phyloP scores from a whole-genome alignment of 2,329 filamentous ascomycete genomes.

The Pezicula carpinea region DNA sequence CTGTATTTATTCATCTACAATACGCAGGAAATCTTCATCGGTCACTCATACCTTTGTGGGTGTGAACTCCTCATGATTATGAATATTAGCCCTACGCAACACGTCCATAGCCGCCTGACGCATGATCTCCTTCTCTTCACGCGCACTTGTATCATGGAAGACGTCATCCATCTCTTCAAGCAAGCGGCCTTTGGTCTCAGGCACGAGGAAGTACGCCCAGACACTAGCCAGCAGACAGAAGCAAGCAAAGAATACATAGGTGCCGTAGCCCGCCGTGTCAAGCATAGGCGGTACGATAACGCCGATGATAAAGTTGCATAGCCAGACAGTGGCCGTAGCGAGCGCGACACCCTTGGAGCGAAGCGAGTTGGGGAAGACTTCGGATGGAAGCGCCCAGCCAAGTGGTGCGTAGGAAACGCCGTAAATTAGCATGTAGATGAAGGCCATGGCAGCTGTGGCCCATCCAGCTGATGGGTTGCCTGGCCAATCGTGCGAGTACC shows the following conservation, averaged over 20 bases:
- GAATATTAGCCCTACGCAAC: too few relatives aligned
- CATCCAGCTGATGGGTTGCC: constrained; percentile 46
- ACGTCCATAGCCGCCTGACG: too few relatives aligned
- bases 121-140: too few relatives aligned
- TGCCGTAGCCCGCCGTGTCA: constrained; percentile 48
- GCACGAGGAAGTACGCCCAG: constrained; percentile 33
- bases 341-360: constrained; percentile 61
- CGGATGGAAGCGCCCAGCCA: constrained; percentile 61
- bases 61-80: too few relatives aligned
- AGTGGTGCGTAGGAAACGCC: constrained; percentile 92
- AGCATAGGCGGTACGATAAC: constrained; percentile 61
- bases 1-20: too few relatives aligned
- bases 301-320: constrained; percentile 32
- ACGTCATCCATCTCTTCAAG: constrained; percentile 5
- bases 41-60: too few relatives aligned
- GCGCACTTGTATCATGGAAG: neutral
- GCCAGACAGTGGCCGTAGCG: constrained; percentile 56
- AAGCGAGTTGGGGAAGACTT: constrained; percentile 55
- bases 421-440: constrained; percentile 95
- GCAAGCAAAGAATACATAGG: constrained; percentile 49
- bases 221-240: constrained; percentile 40
- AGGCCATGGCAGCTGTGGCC: constrained; percentile 76
- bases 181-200: constrained; percentile 6
- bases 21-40: too few relatives aligned
- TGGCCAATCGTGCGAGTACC: constrained; percentile 45